phyloP scores from a whole-genome alignment of 768 basidiomycete species.

The Trametes sanguinea region DNA sequence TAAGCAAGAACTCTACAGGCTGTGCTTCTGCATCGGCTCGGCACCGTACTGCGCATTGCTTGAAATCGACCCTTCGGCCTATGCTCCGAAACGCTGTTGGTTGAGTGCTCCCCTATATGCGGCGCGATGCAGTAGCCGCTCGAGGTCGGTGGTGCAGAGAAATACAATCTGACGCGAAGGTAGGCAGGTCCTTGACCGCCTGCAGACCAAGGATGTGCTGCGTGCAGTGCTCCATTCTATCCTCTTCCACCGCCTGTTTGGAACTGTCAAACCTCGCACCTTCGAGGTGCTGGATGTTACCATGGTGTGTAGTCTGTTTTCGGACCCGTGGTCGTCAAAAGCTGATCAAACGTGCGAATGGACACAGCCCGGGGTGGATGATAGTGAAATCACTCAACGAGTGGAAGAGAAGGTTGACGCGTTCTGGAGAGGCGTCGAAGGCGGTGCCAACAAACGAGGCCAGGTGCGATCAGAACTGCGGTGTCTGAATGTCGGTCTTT shows the following conservation, averaged over 20 bases:
- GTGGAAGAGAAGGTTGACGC: slow-evolving; percentile 75
- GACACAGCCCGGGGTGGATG: slow-evolving; percentile 68
- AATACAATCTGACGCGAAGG: slow-evolving; percentile 19
- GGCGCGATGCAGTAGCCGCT: not conserved
- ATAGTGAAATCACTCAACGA: slow-evolving; percentile 68
- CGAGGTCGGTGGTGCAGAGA: not conserved
- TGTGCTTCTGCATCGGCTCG: not conserved
- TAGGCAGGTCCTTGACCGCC: slow-evolving; percentile 68
- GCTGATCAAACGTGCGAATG: too few species aligned
- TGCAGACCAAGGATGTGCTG: slow-evolving; percentile 71
- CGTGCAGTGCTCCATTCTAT: slow-evolving; percentile 79
- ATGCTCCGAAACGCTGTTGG: too few species aligned
- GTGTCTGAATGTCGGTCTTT: too few species aligned
- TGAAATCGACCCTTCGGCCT: too few species aligned
- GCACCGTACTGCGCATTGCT: too few species aligned
- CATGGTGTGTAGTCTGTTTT: slow-evolving; percentile 52
- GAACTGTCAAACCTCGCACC: slow-evolving; percentile 71
- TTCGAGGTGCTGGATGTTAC: slow-evolving; percentile 85
- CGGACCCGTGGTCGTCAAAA: not conserved
- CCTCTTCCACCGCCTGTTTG: slow-evolving; percentile 82
- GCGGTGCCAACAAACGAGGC: slow-evolving; percentile 59
- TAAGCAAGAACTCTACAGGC: slow-evolving; percentile 23
- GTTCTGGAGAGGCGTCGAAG: slow-evolving; percentile 80
- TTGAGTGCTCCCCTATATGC: not conserved
- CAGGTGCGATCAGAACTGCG: slow-evolving; percentile 47